A percentile compares a stretch with the other conserved stretches of the same genome.
Evolutionary conservation across 257 asterid species (phyloP).

Genomic region (Perilla frutescens): DNA sequence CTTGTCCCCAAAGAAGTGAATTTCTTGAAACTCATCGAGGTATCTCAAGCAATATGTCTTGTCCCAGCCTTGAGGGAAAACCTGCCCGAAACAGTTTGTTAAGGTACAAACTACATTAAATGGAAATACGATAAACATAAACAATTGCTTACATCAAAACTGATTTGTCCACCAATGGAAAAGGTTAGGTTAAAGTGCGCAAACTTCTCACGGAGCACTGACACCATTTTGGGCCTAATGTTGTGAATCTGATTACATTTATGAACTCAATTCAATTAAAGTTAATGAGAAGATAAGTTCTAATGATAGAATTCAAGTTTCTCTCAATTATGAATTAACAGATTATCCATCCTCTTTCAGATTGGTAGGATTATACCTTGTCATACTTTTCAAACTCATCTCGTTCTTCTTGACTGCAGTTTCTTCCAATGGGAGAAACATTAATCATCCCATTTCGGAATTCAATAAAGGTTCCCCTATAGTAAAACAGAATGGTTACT

Average conservation of each 20-base stretch:
- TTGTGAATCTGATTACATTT: slow-evolving; percentile 67
- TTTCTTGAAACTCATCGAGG: slow-evolving; percentile 80
- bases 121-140: neutral
- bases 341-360: neutral
- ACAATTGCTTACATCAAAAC: slow-evolving; percentile 81
- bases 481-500: slow-evolving; percentile 31
- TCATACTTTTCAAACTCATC: slow-evolving; percentile 94
- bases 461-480: slow-evolving; percentile 94
- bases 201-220: slow-evolving; percentile 80
- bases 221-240: slow-evolving; percentile 85
- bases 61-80: slow-evolving; percentile 98
- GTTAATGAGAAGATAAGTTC: slow-evolving; percentile 6
- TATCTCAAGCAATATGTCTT: slow-evolving; percentile 93
- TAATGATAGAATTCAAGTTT: slow-evolving; percentile 19
- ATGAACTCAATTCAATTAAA: slow-evolving; percentile 28
- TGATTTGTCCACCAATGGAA: slow-evolving; percentile 97
- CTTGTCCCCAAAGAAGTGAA: slow-evolving; percentile 97
- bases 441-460: slow-evolving; percentile 98
- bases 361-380: slow-evolving; percentile 61
- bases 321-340: slow-evolving; percentile 1
- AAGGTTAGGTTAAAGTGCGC: slow-evolving; percentile 76
- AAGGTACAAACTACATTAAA: slow-evolving; percentile 27
- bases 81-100: slow-evolving; percentile 50
- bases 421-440: slow-evolving; percentile 97
- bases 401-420: slow-evolving; percentile 98